A percentile compares a stretch with the other conserved stretches of the same genome.
These are phyloP conservation scores for Mercurialis annua DNA, from an alignment of 345 rosid genomes.

Conservation along the genomic window DNA sequence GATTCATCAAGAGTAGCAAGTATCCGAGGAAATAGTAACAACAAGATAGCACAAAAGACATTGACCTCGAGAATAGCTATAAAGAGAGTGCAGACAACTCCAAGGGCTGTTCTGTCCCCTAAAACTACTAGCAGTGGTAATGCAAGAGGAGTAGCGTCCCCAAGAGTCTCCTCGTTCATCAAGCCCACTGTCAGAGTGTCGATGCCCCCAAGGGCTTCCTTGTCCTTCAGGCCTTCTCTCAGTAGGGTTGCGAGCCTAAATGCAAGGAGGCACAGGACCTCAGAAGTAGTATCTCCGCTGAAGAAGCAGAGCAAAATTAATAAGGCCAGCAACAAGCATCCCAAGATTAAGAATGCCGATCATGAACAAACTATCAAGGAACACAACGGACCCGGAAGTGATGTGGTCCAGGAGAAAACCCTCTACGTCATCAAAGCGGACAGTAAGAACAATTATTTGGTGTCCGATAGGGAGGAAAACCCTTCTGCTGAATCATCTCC, in stretches of 20 bases:
- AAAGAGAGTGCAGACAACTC: constrained; percentile 26
- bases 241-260: constrained; percentile 32
- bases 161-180: constrained; percentile 24
- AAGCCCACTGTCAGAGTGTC: constrained; percentile 21
- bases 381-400: constrained; percentile 15
- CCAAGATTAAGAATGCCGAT: constrained; percentile 27
- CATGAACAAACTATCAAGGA: constrained; percentile 25
- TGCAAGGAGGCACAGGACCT: constrained; percentile 33
- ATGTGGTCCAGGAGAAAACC: constrained; percentile 54
- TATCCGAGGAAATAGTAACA: constrained; percentile 29
- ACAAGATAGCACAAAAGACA: constrained; percentile 28
- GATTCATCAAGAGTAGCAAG: constrained; percentile 26
- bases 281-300: constrained; percentile 28
- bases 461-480: constrained; percentile 41
- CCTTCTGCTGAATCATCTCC: constrained; percentile 35
- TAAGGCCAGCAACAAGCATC: constrained; percentile 16
- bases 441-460: constrained; percentile 38
- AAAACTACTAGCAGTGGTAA: constrained; percentile 3
- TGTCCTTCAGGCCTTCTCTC: constrained; percentile 29
- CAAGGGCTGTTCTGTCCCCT: constrained; percentile 17
- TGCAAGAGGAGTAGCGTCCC: constrained; percentile 20
- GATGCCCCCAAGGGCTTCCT: constrained; percentile 23
- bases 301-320: constrained; percentile 27
- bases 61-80: constrained; percentile 23
- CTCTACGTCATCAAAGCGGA: constrained; percentile 60